Evolutionary conservation across 2,329 filamentous ascomycete genomes (phyloP).

Genomic region (Sporothrix humicola): DNA sequence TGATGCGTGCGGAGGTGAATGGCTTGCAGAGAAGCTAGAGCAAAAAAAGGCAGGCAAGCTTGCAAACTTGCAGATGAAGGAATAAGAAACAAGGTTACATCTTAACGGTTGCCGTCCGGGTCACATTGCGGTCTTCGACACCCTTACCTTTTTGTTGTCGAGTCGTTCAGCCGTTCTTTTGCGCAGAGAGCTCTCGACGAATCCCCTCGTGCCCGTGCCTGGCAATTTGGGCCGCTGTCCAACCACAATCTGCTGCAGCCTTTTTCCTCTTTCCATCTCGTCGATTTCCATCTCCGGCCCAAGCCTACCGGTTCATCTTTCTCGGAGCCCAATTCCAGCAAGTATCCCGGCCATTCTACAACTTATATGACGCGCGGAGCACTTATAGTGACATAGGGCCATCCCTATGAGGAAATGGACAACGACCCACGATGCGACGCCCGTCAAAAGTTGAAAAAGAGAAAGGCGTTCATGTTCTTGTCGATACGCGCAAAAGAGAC

Average conservation of each 20-base stretch:
- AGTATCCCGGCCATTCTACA: background rate
- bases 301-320: background rate
- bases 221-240: background rate
- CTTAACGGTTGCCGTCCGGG: background rate
- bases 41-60: background rate
- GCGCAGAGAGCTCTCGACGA: background rate
- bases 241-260: background rate
- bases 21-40: background rate
- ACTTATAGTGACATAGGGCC: slow-evolving; percentile 14
- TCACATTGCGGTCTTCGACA: slow-evolving; percentile 6
- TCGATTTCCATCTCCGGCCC: background rate
- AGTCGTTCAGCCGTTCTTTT: background rate
- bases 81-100: slow-evolving; percentile 15
- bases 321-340: no score
- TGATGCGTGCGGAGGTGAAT: background rate
- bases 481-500: background rate
- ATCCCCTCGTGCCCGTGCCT: slow-evolving; percentile 25
- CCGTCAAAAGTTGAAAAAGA: background rate
- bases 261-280: background rate
- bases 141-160: background rate
- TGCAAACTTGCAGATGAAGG: no score
- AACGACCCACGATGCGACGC: background rate
- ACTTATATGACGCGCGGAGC: slow-evolving; percentile 10
- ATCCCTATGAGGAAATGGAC: background rate
- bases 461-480: background rate